Base-by-base conservation (phyloP, 2,329 filamentous ascomycete genomes). In the Fusarium pilosicola region DNA sequence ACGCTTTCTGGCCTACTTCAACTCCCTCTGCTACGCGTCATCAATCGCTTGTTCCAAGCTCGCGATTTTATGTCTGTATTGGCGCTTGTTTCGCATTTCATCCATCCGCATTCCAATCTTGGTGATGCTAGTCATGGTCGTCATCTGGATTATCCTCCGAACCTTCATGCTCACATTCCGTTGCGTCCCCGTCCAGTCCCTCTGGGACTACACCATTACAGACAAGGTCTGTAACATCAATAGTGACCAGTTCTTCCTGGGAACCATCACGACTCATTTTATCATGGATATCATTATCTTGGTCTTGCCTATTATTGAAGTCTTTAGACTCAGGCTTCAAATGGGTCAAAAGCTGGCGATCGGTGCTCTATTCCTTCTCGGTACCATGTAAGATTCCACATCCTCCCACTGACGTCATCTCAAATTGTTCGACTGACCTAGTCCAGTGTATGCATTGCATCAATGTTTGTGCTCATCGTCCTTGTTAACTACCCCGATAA, bases 151-250 rank as follows among this genome's bases (percentile, higher is more conserved):
- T 13, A 75, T 77, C 4, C 52, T 81, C 3, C 62, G 79, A 32
- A 81, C 78, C 0, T 80, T 83, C 38, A 73, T 83, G 48, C 74
- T 76, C 5, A 79, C 79, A 8, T 83, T 83, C 45, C 79, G 78
- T 15, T 83, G 81, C 65, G 51, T 79, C 8, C 82, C 82, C 0
- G 73, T 83, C 1, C 77, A 79, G 24, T 76, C 75, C 0, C 81
- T 80, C n/a, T 83, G 81, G 82, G 77, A 80, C 13, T 70, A 71
- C 5, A 76, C 77, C 8, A 74, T 77, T 26, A 65, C 59, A 6
- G 75, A 79, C 15, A 76, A 72, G 3, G 63, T 65, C 4, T 84
- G 82, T 59, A 70, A 62, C 1, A 81, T 82, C 54, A 70, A 81
- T 30, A 77, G 74, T 26, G 66, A 65, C 10, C 71, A 77, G 13